Evolutionary conservation across 768 basidiomycete species (phyloP).

Genomic region (Leccinum truebloodii): DNA sequence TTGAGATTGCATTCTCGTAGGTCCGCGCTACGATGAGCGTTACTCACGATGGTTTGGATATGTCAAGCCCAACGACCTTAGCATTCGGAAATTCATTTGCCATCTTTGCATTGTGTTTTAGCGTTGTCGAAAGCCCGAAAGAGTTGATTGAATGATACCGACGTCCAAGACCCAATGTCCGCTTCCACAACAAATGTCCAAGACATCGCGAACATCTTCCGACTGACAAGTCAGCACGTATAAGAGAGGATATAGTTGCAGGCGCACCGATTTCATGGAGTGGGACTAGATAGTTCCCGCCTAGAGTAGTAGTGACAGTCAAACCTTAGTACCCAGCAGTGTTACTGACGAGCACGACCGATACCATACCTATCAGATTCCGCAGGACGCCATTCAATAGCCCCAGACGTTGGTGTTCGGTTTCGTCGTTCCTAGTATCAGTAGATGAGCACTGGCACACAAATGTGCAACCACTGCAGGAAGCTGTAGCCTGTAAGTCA

Average conservation of each 20-base stretch:
- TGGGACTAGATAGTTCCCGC: constrained; percentile 4
- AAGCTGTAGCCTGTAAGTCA: not conserved
- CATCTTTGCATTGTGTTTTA: constrained; percentile 1
- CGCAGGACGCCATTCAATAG: not conserved
- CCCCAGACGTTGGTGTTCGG: constrained; percentile 2
- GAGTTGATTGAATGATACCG: not conserved
- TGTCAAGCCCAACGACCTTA: constrained; percentile 3
- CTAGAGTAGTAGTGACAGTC: not conserved
- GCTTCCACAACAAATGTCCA: constrained; percentile 10
- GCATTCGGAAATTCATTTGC: constrained; percentile 4
- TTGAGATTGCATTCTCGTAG: not conserved
- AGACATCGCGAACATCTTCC: constrained; percentile 2
- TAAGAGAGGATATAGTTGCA: not conserved
- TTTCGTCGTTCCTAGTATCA: not conserved
- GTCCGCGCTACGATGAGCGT: not conserved
- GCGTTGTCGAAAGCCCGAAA: not conserved
- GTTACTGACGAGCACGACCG: not conserved
- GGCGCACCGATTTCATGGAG: constrained; percentile 1
- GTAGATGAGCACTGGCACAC: not conserved
- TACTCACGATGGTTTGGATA: constrained; percentile 5
- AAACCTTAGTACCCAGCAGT: not conserved
- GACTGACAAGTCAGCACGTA: not conserved
- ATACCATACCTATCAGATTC: constrained; percentile 3
- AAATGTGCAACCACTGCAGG: too few species aligned
- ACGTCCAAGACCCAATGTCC: constrained; percentile 11